These are phyloP conservation scores for Phytopythium boreale DNA, from an alignment of 352 stramenopile species.

Conservation along the genomic window DNA sequence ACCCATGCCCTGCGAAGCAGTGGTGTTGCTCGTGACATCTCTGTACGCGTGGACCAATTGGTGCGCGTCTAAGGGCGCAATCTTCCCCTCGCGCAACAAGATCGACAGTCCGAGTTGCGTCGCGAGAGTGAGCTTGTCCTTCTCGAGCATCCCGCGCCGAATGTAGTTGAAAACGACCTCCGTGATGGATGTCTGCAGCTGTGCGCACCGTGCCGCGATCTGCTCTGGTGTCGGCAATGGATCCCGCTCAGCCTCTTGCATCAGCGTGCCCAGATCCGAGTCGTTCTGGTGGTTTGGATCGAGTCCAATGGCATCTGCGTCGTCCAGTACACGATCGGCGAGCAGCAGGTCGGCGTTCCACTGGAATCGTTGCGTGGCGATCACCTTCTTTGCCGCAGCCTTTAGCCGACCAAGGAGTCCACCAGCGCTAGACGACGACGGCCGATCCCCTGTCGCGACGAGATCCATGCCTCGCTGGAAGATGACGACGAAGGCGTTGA, in stretches of 20 bases:
- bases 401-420: slow-evolving; percentile 64
- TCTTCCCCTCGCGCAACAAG: slow-evolving; percentile 68
- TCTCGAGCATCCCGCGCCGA: slow-evolving; percentile 91
- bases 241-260: slow-evolving; percentile 67
- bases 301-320: slow-evolving; percentile 14
- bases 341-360: slow-evolving; percentile 86
- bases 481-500: slow-evolving; percentile 94
- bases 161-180: slow-evolving; percentile 95
- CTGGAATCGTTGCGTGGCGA: slow-evolving; percentile 80
- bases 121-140: slow-evolving; percentile 91
- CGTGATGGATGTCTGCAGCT: slow-evolving; percentile 67
- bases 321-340: slow-evolving; percentile 62
- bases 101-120: slow-evolving; percentile 93
- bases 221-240: slow-evolving; percentile 45
- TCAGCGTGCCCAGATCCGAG: slow-evolving; percentile 56
- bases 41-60: slow-evolving; percentile 74
- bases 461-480: slow-evolving; percentile 94
- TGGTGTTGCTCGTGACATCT: slow-evolving; percentile 9
- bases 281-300: slow-evolving; percentile 17
- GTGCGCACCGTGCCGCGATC: slow-evolving; percentile 52
- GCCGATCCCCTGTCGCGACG: slow-evolving; percentile 27
- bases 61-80: slow-evolving; percentile 47
- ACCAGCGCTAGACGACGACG: slow-evolving; percentile 10
- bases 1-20: slow-evolving; percentile 61
- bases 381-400: slow-evolving; percentile 81